These are phyloP conservation scores for Alternaria arborescens DNA, from an alignment of 2,329 filamentous ascomycete genomes.

Conservation along the genomic window DNA sequence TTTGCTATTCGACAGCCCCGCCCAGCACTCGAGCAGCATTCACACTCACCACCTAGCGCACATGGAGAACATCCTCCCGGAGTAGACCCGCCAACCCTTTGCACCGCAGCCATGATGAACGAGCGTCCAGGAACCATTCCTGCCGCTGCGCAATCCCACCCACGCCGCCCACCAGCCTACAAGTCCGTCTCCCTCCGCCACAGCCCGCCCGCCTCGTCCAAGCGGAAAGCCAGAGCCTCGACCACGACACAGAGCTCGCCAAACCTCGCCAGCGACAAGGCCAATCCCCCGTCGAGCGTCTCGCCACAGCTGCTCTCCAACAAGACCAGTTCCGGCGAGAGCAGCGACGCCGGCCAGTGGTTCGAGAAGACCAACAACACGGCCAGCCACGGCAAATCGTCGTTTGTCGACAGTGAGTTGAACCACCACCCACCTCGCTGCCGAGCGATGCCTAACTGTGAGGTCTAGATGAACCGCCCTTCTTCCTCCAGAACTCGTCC, in stretches of 20 bases:
- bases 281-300: slow-evolving; percentile 54
- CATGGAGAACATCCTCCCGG: slow-evolving; percentile 25
- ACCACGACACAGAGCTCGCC: slow-evolving; percentile 30
- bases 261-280: slow-evolving; percentile 44
- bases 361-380: slow-evolving; percentile 62
- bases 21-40: too few species aligned
- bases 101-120: slow-evolving; percentile 30
- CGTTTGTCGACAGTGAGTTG: slow-evolving; percentile 56
- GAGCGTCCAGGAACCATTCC: slow-evolving; percentile 31
- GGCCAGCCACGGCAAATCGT: slow-evolving; percentile 48
- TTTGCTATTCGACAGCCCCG: too few species aligned
- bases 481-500: slow-evolving; percentile 57
- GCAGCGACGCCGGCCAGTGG: slow-evolving; percentile 62
- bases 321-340: slow-evolving; percentile 59
- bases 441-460: background rate
- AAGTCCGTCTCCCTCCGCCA: slow-evolving; percentile 58
- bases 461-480: slow-evolving; percentile 52
- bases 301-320: slow-evolving; percentile 43
- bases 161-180: slow-evolving; percentile 56
- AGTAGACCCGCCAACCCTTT: slow-evolving; percentile 15
- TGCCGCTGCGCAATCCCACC: slow-evolving; percentile 32
- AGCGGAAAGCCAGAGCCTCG: background rate
- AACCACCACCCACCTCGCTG: background rate
- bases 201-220: slow-evolving; percentile 31
- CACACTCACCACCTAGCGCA: slow-evolving; percentile 9